A percentile compares a stretch with the other conserved stretches of the same genome.
These are phyloP conservation scores for Calonectria hongkongensis DNA, from an alignment of 2,329 filamentous ascomycete species.

Conservation along the genomic window DNA sequence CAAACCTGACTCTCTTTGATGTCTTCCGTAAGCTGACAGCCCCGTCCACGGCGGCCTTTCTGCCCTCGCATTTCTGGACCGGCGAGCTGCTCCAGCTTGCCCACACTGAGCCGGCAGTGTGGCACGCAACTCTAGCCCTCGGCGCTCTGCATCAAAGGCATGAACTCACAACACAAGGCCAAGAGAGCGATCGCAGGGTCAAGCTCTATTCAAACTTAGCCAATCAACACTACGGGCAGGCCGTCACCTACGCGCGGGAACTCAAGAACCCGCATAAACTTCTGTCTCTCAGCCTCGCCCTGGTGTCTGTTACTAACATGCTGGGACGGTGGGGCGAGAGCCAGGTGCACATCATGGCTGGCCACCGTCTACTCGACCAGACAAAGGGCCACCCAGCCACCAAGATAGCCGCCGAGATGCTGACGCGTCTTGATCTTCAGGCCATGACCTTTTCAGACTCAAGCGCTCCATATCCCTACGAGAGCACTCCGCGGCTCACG, in stretches of 20 bases:
- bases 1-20: slow-evolving; percentile 56
- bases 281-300: slow-evolving; percentile 58
- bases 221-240: slow-evolving; percentile 52
- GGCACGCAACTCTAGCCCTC: slow-evolving; percentile 59
- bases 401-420: slow-evolving; percentile 48
- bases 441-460: slow-evolving; percentile 60
- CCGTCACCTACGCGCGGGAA: slow-evolving; percentile 54
- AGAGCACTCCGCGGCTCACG: slow-evolving; percentile 36
- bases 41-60: slow-evolving; percentile 52
- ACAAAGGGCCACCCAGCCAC: slow-evolving; percentile 40
- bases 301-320: slow-evolving; percentile 58
- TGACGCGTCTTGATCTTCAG: slow-evolving; percentile 59
- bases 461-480: slow-evolving; percentile 56
- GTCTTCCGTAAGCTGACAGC: slow-evolving; percentile 59
- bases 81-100: slow-evolving; percentile 58
- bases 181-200: slow-evolving; percentile 23
- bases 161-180: slow-evolving; percentile 44
- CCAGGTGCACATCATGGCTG: slow-evolving; percentile 57
- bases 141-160: slow-evolving; percentile 59
- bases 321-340: slow-evolving; percentile 57
- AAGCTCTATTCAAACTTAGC: slow-evolving; percentile 49
- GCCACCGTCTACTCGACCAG: slow-evolving; percentile 52
- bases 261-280: slow-evolving; percentile 54
- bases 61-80: slow-evolving; percentile 59
- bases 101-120: slow-evolving; percentile 59